These are phyloP conservation scores for Ganoderma leucocontextum DNA, from an alignment of 1,284 basidiomycete species.

Conservation along the genomic window DNA sequence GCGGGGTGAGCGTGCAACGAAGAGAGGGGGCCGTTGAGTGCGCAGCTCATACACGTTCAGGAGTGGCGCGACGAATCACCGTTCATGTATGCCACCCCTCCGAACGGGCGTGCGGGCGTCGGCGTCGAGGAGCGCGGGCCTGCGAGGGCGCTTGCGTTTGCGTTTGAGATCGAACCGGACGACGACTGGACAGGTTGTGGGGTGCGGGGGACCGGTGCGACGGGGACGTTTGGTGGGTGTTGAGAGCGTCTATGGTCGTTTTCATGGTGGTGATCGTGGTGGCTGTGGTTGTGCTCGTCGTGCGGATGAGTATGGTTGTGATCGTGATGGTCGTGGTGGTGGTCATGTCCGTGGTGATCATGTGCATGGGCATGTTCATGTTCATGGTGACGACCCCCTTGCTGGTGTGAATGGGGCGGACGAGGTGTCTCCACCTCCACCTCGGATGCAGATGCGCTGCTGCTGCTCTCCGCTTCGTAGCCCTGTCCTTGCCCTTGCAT, in stretches of 20 bases:
- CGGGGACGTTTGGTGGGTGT: slow-evolving; percentile 26
- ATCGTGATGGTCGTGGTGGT: slow-evolving; percentile 14
- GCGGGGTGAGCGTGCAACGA: neutral
- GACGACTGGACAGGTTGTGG: slow-evolving; percentile 28
- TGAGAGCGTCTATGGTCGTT: slow-evolving; percentile 33
- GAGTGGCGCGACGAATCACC: slow-evolving; percentile 42
- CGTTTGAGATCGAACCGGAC: slow-evolving; percentile 11
- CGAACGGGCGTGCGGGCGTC: slow-evolving; percentile 40
- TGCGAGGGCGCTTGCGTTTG: slow-evolving; percentile 9
- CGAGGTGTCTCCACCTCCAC: slow-evolving; percentile 29
- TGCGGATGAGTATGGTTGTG: slow-evolving; percentile 22
- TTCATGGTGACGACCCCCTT: slow-evolving; percentile 26
- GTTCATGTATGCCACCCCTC: slow-evolving; percentile 42
- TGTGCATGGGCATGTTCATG: slow-evolving; percentile 9
- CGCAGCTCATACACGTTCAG: slow-evolving; percentile 30
- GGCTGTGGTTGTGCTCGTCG: slow-evolving; percentile 5
- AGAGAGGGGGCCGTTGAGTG: slow-evolving; percentile 26
- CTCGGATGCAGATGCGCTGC: slow-evolving; percentile 16
- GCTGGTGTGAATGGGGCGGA: slow-evolving; percentile 25
- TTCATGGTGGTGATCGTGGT: slow-evolving; percentile 9
- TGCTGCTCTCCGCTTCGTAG: slow-evolving; percentile 20
- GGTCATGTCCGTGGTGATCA: slow-evolving; percentile 19
- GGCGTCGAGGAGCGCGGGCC: slow-evolving; percentile 38
- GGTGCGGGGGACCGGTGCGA: slow-evolving; percentile 31
- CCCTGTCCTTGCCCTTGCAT: neutral